Percentiles rank a stretch among this genome's conserved stretches.
Conservation (phyloP, 768 basidiomycete genomes). For the Suillus variegatus region DNA sequence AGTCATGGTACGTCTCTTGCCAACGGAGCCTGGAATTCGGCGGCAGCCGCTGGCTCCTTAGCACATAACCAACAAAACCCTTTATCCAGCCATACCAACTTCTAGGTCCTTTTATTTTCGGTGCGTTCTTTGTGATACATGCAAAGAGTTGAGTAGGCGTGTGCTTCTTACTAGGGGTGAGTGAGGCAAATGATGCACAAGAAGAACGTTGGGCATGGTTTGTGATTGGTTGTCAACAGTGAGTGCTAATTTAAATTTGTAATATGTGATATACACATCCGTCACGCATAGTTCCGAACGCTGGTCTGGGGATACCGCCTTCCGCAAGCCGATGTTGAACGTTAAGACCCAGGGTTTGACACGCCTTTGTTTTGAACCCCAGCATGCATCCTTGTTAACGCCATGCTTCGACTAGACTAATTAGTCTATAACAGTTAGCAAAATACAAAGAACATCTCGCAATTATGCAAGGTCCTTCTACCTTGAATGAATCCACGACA, state of each 20-base stretch:
- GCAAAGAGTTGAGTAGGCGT: constrained; percentile 1
- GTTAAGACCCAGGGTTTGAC: not conserved
- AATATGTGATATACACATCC: not conserved
- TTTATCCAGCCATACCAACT: not conserved
- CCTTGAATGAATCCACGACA: not conserved
- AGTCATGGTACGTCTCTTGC: not conserved
- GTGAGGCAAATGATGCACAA: not conserved
- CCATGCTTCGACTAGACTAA: not conserved
- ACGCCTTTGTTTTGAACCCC: not conserved
- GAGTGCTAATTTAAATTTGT: not conserved
- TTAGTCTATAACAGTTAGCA: not conserved
- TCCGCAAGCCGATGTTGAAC: constrained; percentile 1
- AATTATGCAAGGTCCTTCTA: not conserved
- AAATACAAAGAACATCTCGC: constrained; percentile 4
- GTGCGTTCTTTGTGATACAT: not conserved
- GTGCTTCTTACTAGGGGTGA: not conserved
- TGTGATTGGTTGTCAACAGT: constrained; percentile 1
- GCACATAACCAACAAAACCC: not conserved
- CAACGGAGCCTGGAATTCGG: not conserved
- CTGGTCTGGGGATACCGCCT: not conserved
- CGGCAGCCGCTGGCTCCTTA: not conserved
- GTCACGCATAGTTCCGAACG: not conserved
- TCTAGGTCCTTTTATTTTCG: not conserved
- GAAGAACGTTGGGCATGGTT: constrained; percentile 5
- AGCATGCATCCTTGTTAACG: not conserved